Evolutionary conservation across 2,329 filamentous ascomycete genomes (phyloP).

Genomic region (Trichophyton benhamiae): DNA sequence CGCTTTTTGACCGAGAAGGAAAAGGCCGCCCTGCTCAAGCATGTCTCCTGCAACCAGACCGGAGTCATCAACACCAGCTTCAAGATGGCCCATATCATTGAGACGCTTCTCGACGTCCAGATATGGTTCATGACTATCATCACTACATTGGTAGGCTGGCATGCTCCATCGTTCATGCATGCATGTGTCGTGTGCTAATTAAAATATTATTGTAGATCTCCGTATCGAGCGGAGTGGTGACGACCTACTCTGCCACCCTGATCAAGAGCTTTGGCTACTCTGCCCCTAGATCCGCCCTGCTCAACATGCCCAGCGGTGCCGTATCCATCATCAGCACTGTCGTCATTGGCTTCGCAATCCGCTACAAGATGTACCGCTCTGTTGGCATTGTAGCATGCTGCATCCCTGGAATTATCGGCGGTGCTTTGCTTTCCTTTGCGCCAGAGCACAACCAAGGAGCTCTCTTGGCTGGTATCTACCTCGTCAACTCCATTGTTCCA

Average conservation of each 20-base stretch:
- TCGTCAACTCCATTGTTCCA: conserved; percentile 23
- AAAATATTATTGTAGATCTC: conserved; percentile 21
- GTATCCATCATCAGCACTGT: conserved; percentile 31
- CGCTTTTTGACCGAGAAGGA: conserved; percentile 12
- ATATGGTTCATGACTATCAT: conserved; percentile 20
- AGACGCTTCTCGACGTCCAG: conserved; percentile 16
- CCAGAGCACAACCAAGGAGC: conserved; percentile 28
- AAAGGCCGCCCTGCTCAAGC: conserved; percentile 12
- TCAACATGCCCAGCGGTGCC: conserved; percentile 36
- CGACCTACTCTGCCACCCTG: conserved; percentile 35
- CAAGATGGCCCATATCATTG: conserved; percentile 12
- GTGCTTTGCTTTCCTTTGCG: conserved; percentile 25
- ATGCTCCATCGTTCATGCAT: conserved; percentile 11
- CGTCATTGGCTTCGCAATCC: conserved; percentile 28
- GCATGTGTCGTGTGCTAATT: conserved; percentile 17
- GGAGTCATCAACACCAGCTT: conserved; percentile 14
- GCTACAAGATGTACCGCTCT: conserved; percentile 29
- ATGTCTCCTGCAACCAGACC: conserved; percentile 13
- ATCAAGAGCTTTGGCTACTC: conserved; percentile 33
- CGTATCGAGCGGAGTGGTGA: conserved; percentile 35
- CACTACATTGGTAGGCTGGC: conserved; percentile 13
- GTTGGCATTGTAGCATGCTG: conserved; percentile 32
- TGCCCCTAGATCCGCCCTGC: conserved; percentile 30
- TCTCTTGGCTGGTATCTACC: conserved; percentile 28
- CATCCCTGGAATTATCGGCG: conserved; percentile 17